Evolutionary conservation across 768 basidiomycete species (phyloP), one percentile per base, ranked within the genome.

Genomic region (Pisolithus tinctorius): DNA sequence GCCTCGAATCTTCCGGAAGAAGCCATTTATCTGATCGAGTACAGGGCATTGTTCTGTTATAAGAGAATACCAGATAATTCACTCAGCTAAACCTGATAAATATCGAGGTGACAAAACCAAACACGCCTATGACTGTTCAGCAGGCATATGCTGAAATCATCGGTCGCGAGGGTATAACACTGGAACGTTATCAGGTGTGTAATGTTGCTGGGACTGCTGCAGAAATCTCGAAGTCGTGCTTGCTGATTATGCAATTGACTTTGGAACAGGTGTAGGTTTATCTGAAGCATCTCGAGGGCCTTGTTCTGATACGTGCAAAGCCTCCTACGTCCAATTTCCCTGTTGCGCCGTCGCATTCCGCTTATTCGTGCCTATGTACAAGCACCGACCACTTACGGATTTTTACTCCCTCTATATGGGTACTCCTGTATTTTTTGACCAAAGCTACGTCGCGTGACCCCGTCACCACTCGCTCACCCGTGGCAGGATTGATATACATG

Each of bases 1-100:
- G 83, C 26, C 71, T 91, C 13, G 93, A 97, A 61, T 74, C 75
- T 99, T 2, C 95, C 96, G 0, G 96, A 99, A 70, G 96, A 98
- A 71, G 82, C 91, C 0, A 76, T 98, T 16, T 97, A 97, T 72
- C 79, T 98, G 30, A 77, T 95, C 43, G 95, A 98, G 68, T 74
- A 94, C 39, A 94, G 96, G 0, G 78, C 86, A 2, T 70, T 97
- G 55, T 87, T 88, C 55, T 93, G 92, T 60, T 93, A 86, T 80
- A 86, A 83, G 61, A 72, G 80, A 0, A 63, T 60, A 10, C 66
- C 70, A 29, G 16, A 68, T 29, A 55, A 67, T 34, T 43, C 63
- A 13, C 68, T 9, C 45, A 25, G 16, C 29, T 30, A 17, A 59
- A 55, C 11, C 14, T 44, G 36, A 48, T 29, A 6, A 49, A 46